phyloP scores from a whole-genome alignment of 108 stramenopile species.

The Phaeodactylum tricornutum region DNA sequence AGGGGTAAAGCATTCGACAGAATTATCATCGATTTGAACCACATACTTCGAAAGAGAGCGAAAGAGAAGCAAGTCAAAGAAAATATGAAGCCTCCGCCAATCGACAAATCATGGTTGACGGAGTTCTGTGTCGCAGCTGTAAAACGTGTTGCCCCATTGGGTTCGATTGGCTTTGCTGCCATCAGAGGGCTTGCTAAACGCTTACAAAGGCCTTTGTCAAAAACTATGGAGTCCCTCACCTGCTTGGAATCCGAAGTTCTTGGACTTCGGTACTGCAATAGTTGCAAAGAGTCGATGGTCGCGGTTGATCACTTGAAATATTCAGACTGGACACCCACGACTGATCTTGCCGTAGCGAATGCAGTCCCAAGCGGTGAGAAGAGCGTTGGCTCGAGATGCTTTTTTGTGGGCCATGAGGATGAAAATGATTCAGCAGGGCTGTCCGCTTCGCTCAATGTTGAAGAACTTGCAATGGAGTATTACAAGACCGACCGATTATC shows the following conservation, averaged over 20 bases:
- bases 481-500: conserved; percentile 60
- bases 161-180: conserved; percentile 57
- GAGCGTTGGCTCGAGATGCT: conserved; percentile 40
- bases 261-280: conserved; percentile 28
- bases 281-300: neutral
- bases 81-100: too few species aligned
- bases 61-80: conserved; percentile 13
- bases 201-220: conserved; percentile 41
- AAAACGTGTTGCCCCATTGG: conserved; percentile 6
- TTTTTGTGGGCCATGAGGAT: conserved; percentile 68
- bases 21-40: conserved; percentile 55
- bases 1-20: conserved; percentile 77
- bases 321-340: conserved; percentile 56
- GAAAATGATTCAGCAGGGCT: conserved; percentile 10
- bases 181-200: conserved; percentile 53
- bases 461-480: conserved; percentile 72
- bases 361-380: conserved; percentile 33
- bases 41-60: conserved; percentile 23
- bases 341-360: conserved; percentile 63
- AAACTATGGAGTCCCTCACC: conserved; percentile 19
- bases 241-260: conserved; percentile 33
- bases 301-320: conserved; percentile 12
- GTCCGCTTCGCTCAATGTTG: conserved; percentile 58
- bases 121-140: too few species aligned
- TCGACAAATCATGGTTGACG: too few species aligned